Evolutionary conservation across 208 protist genomes (phyloP), one percentile per base, ranked within the genome.

Genomic region (Leishmania mexicana): DNA sequence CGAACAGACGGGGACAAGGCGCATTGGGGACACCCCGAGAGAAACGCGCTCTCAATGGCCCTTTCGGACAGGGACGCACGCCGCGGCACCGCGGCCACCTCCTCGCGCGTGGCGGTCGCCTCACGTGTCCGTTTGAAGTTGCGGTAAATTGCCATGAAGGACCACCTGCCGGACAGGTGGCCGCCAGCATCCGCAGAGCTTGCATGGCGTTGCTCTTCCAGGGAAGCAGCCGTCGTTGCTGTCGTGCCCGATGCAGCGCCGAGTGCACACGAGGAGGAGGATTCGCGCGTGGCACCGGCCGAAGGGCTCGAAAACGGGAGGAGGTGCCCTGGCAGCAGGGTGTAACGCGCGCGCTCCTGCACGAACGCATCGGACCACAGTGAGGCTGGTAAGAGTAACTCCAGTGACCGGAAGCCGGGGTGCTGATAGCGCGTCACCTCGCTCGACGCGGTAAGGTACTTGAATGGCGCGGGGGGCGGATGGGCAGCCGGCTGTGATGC

Each of bases 341-440:
- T 85, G 58, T 71, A 85, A 3, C 47, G 72, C 5, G 75, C 13
- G 21, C 84, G 84, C 28, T 42, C 77, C n/a, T 82, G 47, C 60
- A 85, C 13, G n/a, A 83, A 88, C 11, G 84, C 82, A 24, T 84
- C 76, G 7, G 81, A 81, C 84, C 84, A 88, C 38, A 88, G 84
- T 5, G 81, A 64, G 38, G 49, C 31, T 2, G 84, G 81, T 38
- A 88, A 47, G 8, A 88, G 47, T 13, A 78, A 49, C 35, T 88
- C 80, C n/a, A 88, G 62, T 5, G 58, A 38, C 13, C 67, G 84
- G 38, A 86, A 76, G 15, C 51, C 51, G 24, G 68, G 78, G 40
- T 79, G 83, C 62, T 74, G 71, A 40, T 79, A 79, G 17, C 31
- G 71, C 19, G 76, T 31, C 28, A 80, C 58, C 13, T 75, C 68